These are phyloP conservation scores for Arabidopsis thaliana DNA, from an alignment of 345 rosid species.

Conservation along the genomic window TAIR10.1 NC_003070.9:18030501-18031000, in stretches of 20 bases:
- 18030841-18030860: slow-evolving; percentile 26
- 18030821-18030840: slow-evolving; percentile 37
- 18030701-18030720: slow-evolving; percentile 42
- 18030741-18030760: not conserved
- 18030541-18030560: slow-evolving; percentile 4
- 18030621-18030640: slow-evolving; percentile 36
- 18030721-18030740: slow-evolving; percentile 12
- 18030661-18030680: slow-evolving; percentile 31
- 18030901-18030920: slow-evolving; percentile 21
- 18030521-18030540: slow-evolving; percentile 36
- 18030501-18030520: not conserved
- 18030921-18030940: slow-evolving; percentile 22
- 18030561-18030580: not conserved
- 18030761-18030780: not conserved
- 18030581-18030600: slow-evolving; percentile 36
- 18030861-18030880: slow-evolving; percentile 13
- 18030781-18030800: slow-evolving; percentile 13
- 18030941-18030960: slow-evolving; percentile 45
- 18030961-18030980: slow-evolving; percentile 61
- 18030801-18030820: not conserved
- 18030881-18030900: slow-evolving; percentile 9
- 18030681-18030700: slow-evolving; percentile 36
- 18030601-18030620: slow-evolving; percentile 29
- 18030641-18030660: slow-evolving; percentile 23
- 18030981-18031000: slow-evolving; percentile 66